Base-by-base conservation (phyloP, 2,329 filamentous ascomycete genomes). In the Furcasterigmium furcatum region DNA sequence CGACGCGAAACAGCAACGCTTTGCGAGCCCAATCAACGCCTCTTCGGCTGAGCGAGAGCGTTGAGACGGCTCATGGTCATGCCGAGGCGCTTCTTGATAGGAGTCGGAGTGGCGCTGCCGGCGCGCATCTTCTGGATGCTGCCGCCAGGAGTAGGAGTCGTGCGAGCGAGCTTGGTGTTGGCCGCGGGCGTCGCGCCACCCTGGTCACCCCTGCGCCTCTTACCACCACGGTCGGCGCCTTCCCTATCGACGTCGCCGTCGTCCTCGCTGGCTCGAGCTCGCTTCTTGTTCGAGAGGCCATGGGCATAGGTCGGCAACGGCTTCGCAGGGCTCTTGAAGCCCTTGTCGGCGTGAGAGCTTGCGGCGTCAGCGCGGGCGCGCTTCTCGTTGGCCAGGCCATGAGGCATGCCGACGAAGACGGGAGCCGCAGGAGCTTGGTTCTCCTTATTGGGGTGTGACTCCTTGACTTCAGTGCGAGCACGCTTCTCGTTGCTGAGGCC, bases 401-500 rank as follows among this genome's bases (percentile, higher is more conserved):
- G 82, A 4, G 79, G 71, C 30, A 81, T 72, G 35, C 72, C 72
- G 14, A 63, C 55, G 42, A 36, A 36, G 34, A 36, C 18, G 74
- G 57, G 59, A 57, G 53, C 41, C 50, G 55, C 18, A 59, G 72
- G 74, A 2, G 66, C 67, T 38, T 69, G 64, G 55, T 83, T 82
- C 57, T 82, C 79, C 63, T 82, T 82, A 61, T 80, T 72, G 10
- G 66, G 65, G 45, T 68, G 66, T 27, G 57, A 56, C n/a, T 34
- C 22, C 16, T 46, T 44, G 12, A 30, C 19, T 6, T 41, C 35
- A 10, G 38, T 24, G n/a, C 32, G 44, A 27, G 44, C 73, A 21
- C 82, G 77, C 65, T 84, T 86, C 71, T 86, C 85, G 66, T 80
- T 85, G 8, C 70, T 63, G 65, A 86, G 77, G 16, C 82, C 82